Evolutionary conservation across 202 grass and related monocot genomes (phyloP), one percentile per base, ranked within the genome.

Genomic region (Zizania palustris): DNA sequence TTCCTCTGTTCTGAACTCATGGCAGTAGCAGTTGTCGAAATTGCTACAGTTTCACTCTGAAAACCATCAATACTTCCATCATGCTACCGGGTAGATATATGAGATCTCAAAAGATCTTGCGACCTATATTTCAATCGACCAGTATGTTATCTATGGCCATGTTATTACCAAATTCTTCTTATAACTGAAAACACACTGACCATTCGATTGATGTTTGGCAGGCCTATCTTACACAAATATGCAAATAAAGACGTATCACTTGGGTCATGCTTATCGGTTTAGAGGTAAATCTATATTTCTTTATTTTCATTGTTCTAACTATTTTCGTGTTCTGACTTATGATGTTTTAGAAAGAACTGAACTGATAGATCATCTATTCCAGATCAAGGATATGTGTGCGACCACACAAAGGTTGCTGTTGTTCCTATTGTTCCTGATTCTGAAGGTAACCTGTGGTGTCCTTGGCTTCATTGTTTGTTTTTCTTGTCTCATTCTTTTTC

Each of bases 81-180:
- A 97, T 86, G 90, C 93, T 56, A 90, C 90, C 9, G 93, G 93
- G 44, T 88, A 97, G 80, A 97, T 97, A 77, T 97, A 97, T 67
- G 93, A 85, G 11, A 37, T 97, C 55, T 97, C 90, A 4, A 93
- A 88, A 84, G 90, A 97, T 77, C 93, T 97, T 19, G 93, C 90
- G 9, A 97, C 90, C 46, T 97, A 91, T 40, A 91, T 93, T 45
- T 93, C 93, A 60, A 97, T 93, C 67, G 93, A 93, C 72, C 88
- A 74, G 90, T 97, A 91, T 70, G 84, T 75, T 84, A 60, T 42
- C 6, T 68, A 62, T 70, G 62, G 40, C 44, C 63, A 56, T 62
- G 39, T 22, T 18, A 67, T 65, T 65, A 53, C 19, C 71, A 60
- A 76, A 48, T 6, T 53, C 37, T 16, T 43, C 12, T 51, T 46